Conservation (phyloP, 208 protist species). For the Acanthamoeba sp. region DNA sequence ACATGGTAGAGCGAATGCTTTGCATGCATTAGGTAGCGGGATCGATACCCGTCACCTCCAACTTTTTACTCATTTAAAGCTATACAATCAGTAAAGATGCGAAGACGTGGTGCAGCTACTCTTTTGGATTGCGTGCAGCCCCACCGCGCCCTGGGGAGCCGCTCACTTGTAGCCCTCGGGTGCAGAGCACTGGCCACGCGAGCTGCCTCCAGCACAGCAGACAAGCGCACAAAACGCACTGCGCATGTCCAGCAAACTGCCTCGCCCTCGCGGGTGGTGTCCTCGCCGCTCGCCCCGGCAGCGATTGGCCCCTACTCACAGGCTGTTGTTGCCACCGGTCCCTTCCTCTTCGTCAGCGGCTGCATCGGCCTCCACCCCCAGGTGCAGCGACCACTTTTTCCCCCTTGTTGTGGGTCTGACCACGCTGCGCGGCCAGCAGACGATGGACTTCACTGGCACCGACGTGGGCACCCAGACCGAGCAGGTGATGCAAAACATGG, state of each 20-base stretch:
- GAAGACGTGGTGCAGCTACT: not conserved
- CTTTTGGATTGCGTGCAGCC: not conserved
- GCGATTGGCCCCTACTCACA: slow-evolving; percentile 20
- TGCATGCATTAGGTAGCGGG: slow-evolving; percentile 13
- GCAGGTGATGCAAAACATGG: slow-evolving; percentile 86
- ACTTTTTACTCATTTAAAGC: not conserved
- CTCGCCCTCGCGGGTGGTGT: not conserved
- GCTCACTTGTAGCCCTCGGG: too few species aligned
- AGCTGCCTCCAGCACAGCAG: too few species aligned
- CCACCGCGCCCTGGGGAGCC: too few species aligned
- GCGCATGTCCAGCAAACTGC: not conserved
- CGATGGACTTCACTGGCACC: not conserved
- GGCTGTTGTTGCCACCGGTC: not conserved
- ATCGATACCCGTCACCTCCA: slow-evolving; percentile 21
- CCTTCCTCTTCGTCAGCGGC: slow-evolving; percentile 56
- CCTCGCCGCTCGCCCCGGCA: not conserved
- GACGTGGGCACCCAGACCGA: not conserved
- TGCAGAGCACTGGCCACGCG: not conserved
- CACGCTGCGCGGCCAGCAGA: not conserved
- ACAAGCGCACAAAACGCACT: not conserved
- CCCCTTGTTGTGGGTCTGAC: not conserved
- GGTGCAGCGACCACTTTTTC: not conserved
- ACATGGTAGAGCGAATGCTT: slow-evolving; percentile 15
- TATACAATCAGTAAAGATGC: too few species aligned
- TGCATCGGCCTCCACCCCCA: slow-evolving; percentile 19